A percentile compares a stretch with the other conserved stretches of the same genome.
These are phyloP conservation scores for Botrytis sinoallii DNA, from an alignment of 2,329 filamentous ascomycete genomes.

Conservation along the genomic window DNA sequence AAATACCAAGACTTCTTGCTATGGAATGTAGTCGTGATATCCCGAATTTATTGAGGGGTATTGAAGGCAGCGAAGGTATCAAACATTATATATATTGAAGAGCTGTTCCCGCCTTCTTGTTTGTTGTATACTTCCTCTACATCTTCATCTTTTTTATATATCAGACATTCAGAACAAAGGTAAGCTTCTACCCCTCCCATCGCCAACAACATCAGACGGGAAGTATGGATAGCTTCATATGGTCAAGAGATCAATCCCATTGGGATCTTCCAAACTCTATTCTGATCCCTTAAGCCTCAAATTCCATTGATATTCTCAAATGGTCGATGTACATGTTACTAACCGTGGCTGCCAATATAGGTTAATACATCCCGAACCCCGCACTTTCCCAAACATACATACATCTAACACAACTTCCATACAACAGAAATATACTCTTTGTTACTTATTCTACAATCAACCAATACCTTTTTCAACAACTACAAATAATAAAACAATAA, in stretches of 20 bases:
- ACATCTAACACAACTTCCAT: neutral
- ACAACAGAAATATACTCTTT: slow-evolving; percentile 4
- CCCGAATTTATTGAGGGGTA: neutral
- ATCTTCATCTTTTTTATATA: neutral
- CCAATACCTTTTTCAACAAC: neutral
- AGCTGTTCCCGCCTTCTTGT: neutral
- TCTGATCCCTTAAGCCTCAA: neutral
- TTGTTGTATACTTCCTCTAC: neutral
- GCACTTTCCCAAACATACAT: neutral
- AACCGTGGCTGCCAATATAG: neutral
- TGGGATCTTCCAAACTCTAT: neutral
- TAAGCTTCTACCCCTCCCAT: neutral
- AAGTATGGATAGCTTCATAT: neutral
- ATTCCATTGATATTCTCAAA: neutral
- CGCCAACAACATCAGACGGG: neutral
- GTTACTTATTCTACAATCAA: neutral
- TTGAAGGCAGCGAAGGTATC: neutral
- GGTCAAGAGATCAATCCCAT: neutral
- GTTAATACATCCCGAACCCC: neutral
- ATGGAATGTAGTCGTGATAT: neutral
- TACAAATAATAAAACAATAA: slow-evolving; percentile 19
- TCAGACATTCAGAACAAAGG: neutral
- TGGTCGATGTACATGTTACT: neutral
- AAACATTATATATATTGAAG: neutral
- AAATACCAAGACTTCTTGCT: neutral